These are phyloP conservation scores for Bathelium albidoporum DNA, from an alignment of 495 filamentous ascomycete genomes.

Conservation along the genomic window DNA sequence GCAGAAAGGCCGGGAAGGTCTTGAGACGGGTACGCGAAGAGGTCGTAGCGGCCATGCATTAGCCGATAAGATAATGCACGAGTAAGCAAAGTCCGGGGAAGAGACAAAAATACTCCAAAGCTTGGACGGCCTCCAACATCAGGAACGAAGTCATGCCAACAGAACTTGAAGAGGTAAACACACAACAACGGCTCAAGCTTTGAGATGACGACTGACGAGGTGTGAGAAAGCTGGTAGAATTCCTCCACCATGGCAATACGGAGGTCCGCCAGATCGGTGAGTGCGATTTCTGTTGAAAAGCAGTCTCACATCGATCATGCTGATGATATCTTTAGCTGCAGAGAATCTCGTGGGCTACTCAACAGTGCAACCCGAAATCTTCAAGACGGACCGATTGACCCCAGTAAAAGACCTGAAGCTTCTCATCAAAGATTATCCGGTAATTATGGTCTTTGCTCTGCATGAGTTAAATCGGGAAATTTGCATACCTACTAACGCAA, in stretches of 20 bases:
- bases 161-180: slow-evolving; percentile 69
- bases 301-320: background rate
- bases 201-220: slow-evolving; percentile 3
- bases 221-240: slow-evolving; percentile 66
- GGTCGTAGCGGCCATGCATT: too few relatives aligned
- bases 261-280: slow-evolving; percentile 68
- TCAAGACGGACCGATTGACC: slow-evolving; percentile 68
- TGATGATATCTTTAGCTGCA: slow-evolving; percentile 43
- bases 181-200: background rate
- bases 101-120: background rate
- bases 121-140: background rate
- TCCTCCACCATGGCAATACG: slow-evolving; percentile 80
- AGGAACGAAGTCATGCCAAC: slow-evolving; percentile 51
- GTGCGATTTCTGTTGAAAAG: slow-evolving; percentile 23
- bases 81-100: too few relatives aligned
- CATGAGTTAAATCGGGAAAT: slow-evolving; percentile 4
- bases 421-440: slow-evolving; percentile 69
- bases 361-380: slow-evolving; percentile 60
- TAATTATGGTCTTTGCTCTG: slow-evolving; percentile 25
- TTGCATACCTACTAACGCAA: background rate
- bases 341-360: slow-evolving; percentile 85
- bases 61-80: too few relatives aligned
- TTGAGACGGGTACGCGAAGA: too few relatives aligned
- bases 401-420: slow-evolving; percentile 84
- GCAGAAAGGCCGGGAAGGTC: too few relatives aligned